Percentiles rank a stretch among this genome's conserved stretches.
phyloP scores from a whole-genome alignment of 2,329 filamentous ascomycete species.

The Alternaria incomplexa region DNA sequence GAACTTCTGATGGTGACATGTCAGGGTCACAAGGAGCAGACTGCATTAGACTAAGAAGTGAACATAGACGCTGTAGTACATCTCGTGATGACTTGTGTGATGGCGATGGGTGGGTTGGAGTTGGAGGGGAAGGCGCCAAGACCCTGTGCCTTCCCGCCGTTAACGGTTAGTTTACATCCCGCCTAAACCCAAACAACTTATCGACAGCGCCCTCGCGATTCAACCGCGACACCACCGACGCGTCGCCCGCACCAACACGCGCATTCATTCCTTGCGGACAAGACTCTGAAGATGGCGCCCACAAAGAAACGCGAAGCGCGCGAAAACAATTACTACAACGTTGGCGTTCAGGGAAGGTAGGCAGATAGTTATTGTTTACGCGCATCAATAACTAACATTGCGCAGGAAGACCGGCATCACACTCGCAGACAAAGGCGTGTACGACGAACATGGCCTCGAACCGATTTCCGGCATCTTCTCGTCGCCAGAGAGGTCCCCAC shows the following conservation, averaged over 20 bases:
- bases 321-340: constrained; percentile 49
- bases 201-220: constrained; percentile 8
- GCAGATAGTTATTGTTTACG: too few relatives aligned
- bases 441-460: constrained; percentile 93
- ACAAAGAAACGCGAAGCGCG: constrained; percentile 46
- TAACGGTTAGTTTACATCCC: constrained; percentile 20
- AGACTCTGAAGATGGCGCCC: constrained; percentile 37
- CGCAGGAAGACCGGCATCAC: constrained; percentile 87
- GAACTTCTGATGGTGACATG: background rate
- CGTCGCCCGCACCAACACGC: constrained; percentile 22
- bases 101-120: background rate
- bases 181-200: constrained; percentile 30
- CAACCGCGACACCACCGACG: constrained; percentile 9
- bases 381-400: constrained; percentile 17
- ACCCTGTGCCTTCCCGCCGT: constrained; percentile 1
- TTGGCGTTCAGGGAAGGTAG: constrained; percentile 49
- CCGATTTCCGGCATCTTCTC: constrained; percentile 87
- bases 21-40: background rate
- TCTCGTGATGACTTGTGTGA: background rate
- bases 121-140: constrained; percentile 12
- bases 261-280: constrained; percentile 11
- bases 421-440: constrained; percentile 75
- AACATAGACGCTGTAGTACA: background rate
- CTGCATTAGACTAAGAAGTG: background rate
- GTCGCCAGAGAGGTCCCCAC: constrained; percentile 73